Evolutionary conservation across 805 yeast species (phyloP), one percentile per base, ranked within the genome.

Genomic region (Metschnikowia cerradonensis): DNA sequence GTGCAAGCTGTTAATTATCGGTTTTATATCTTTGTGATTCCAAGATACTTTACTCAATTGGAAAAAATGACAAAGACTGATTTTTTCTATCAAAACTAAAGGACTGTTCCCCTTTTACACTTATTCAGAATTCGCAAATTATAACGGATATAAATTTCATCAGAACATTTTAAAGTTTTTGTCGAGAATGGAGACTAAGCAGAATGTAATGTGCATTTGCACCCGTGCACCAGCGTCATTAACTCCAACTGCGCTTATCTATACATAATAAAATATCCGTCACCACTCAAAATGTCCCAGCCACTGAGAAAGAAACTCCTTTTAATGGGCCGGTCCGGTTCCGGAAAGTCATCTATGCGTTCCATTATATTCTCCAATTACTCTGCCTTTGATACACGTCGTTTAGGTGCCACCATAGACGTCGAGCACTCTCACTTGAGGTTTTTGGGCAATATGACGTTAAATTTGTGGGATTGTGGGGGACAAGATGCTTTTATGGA

Each of bases 401-500:
- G 98, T 51, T 70, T 94, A 13, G 98, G 98, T 1, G 98, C 99
- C 10, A 94, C 99, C 0, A 91, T 94, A 51, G 99, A 94, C 64
- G 97, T 94, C n/a, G 99, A 94, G 64, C 97, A 94, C 64, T 90
- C 97, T 2, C 96, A 92, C 69, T 71, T 94, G 50, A 75, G 98
- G 46, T 91, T 94, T 62, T 73, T 94, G 52, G 97, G 97, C 1
- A 91, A 92, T 65, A 90, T 94, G 95, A 90, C 97, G 0, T 74
- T 94, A 42, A 92, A 92, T 61, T 73, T 94, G 20, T 91, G 98
- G 98, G 99, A 94, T 67, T 94, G 99, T 70, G 99, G 98, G 61
- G 96, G 96, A 3, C 99, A 94, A 66, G 97, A 94, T 67, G 90
- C 87, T 2, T 94, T 91, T 59, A 91, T 94, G 89, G 97, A 92